phyloP scores from a whole-genome alignment of 805 yeast genomes.

The Saccharomycopsis fermentans region DNA sequence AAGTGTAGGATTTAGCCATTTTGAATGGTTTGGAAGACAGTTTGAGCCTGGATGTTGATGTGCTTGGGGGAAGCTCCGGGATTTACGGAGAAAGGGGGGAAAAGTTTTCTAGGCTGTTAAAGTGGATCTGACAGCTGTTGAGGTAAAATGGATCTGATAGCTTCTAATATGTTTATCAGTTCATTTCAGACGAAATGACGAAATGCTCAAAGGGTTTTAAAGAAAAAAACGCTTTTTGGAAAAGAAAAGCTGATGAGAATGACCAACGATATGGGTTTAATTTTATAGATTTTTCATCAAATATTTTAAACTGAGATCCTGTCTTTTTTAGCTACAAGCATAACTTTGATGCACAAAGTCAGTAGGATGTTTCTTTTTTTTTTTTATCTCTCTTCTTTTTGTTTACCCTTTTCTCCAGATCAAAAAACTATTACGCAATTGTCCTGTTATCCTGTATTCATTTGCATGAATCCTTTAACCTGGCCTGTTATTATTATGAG shows the following conservation, averaged over 20 bases:
- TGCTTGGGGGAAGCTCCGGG: too few species aligned
- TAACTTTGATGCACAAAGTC: background rate
- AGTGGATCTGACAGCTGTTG: too few species aligned
- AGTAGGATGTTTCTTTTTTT: background rate
- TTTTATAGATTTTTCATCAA: background rate
- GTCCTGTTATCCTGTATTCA: background rate
- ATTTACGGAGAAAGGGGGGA: too few species aligned
- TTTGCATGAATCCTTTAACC: background rate
- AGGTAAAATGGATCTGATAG: too few species aligned
- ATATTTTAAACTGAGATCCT: background rate
- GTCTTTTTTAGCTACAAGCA: background rate
- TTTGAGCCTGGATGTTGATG: too few species aligned
- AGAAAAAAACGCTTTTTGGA: too few species aligned
- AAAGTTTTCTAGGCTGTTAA: too few species aligned
- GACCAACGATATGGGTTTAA: background rate
- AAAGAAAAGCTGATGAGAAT: background rate
- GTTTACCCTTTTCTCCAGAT: background rate
- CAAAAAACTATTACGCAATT: background rate
- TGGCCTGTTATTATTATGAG: background rate
- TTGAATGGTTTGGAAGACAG: background rate
- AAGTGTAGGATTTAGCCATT: background rate
- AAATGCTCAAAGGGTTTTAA: too few species aligned
- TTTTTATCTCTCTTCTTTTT: background rate
- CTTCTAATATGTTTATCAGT: too few species aligned
- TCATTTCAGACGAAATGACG: too few species aligned